These are phyloP conservation scores for Dunaliella sp. DNA, from an alignment of 139 green algal species.

Conservation along the genomic window DNA sequence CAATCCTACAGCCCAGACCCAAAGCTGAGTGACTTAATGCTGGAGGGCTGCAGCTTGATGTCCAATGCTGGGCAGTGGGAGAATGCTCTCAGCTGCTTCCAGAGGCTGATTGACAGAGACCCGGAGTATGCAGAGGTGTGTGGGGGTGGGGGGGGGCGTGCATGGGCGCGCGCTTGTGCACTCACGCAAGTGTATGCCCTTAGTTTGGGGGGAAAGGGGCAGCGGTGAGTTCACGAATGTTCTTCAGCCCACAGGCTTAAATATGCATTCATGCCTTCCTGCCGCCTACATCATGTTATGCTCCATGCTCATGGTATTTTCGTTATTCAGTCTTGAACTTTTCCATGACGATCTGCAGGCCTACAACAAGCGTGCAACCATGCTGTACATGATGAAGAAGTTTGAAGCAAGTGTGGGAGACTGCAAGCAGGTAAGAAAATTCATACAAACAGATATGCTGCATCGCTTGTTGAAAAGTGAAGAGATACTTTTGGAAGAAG, in stretches of 20 bases:
- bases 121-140: conserved; percentile 49
- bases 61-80: conserved; percentile 13
- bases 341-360: conserved; percentile 24
- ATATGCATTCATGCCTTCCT: neutral
- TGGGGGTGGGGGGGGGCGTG: too few relatives aligned
- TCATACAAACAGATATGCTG: too few relatives aligned
- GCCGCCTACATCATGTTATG: neutral
- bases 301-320: neutral
- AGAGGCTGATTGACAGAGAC: conserved; percentile 26
- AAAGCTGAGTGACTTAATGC: conserved; percentile 40
- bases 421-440: conserved; percentile 20
- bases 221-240: neutral
- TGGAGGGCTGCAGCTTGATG: conserved; percentile 42
- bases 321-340: neutral
- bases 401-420: conserved; percentile 54
- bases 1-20: conserved; percentile 18
- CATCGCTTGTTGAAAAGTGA: too few relatives aligned
- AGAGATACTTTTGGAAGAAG: too few relatives aligned
- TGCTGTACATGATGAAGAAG: conserved; percentile 56
- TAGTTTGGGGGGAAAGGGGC: neutral
- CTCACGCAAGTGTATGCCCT: neutral
- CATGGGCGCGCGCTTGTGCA: neutral
- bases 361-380: conserved; percentile 74
- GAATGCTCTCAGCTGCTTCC: conserved; percentile 39
- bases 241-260: neutral